These are phyloP conservation scores for Musa troglodytarum DNA, from an alignment of 176 grass and related monocot species.

Conservation along the genomic window DNA sequence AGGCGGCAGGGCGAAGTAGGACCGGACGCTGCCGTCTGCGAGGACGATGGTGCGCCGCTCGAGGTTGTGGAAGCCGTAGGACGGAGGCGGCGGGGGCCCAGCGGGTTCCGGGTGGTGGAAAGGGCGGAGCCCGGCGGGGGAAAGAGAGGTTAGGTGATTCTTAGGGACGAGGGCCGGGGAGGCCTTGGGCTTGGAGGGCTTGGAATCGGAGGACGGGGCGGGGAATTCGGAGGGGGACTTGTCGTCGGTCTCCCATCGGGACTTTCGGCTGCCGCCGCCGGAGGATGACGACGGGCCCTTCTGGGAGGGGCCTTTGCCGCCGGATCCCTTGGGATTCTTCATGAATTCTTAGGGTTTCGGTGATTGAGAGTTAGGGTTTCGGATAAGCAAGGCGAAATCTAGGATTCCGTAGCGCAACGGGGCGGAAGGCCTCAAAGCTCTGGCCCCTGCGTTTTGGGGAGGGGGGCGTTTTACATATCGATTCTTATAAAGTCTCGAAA, in stretches of 20 bases:
- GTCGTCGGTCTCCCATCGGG: constrained; percentile 19
- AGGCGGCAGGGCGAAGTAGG: constrained; percentile 77
- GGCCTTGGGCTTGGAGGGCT: constrained; percentile 15
- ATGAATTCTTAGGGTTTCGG: background rate
- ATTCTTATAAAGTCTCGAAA: no score
- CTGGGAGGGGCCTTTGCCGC: background rate
- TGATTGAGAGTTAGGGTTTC: background rate
- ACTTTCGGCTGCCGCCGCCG: constrained; percentile 3
- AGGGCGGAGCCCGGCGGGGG: constrained; percentile 4
- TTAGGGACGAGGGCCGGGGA: constrained; percentile 25
- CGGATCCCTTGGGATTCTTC: constrained; percentile 18
- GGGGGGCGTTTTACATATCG: no score
- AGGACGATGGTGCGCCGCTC: constrained; percentile 50
- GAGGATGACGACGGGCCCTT: constrained; percentile 6
- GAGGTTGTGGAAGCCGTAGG: constrained; percentile 31
- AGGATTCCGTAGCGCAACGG: background rate
- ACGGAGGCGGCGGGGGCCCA: constrained; percentile 30
- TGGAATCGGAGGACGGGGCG: background rate
- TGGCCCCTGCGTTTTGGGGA: no score
- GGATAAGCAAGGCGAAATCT: background rate
- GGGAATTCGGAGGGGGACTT: constrained; percentile 2
- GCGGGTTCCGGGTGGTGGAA: constrained; percentile 1
- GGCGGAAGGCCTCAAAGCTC: background rate
- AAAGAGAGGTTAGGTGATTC: constrained; percentile 14
- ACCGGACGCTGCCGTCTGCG: constrained; percentile 65